phyloP scores from a whole-genome alignment of 305 asterid species.

The Andrographis paniculata region DNA sequence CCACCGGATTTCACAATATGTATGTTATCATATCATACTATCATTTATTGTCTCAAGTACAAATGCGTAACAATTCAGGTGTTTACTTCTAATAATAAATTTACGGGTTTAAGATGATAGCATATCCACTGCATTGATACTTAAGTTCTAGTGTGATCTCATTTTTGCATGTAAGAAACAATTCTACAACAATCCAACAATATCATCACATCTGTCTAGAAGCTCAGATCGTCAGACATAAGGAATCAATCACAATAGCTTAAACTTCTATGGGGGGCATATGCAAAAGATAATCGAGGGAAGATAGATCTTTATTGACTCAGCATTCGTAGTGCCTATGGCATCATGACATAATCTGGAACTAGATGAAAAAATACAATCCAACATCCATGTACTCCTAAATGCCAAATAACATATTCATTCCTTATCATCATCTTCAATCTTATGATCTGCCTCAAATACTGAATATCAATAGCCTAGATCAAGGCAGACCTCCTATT shows the following conservation, averaged over 20 bases:
- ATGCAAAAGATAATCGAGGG: neutral
- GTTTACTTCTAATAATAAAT: neutral
- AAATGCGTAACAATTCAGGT: too few relatives aligned
- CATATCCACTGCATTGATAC: neutral
- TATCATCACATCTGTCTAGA: too few relatives aligned
- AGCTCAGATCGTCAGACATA: neutral
- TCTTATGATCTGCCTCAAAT: too few relatives aligned
- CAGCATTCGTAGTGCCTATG: too few relatives aligned
- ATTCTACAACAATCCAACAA: too few relatives aligned
- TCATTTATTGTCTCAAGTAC: neutral
- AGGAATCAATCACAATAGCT: too few relatives aligned
- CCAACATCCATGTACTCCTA: neutral
- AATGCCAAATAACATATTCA: neutral
- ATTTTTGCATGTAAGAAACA: too few relatives aligned
- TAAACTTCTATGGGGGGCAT: too few relatives aligned
- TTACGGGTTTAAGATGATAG: too few relatives aligned
- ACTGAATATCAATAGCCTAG: neutral
- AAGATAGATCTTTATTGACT: neutral
- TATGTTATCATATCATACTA: neutral
- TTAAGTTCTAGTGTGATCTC: too few relatives aligned
- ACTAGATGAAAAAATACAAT: neutral
- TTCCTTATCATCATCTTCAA: constrained; percentile 10
- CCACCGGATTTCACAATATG: too few relatives aligned
- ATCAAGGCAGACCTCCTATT: constrained; percentile 7
- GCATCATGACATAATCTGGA: neutral